These are phyloP conservation scores for Ananas comosus DNA, from an alignment of 176 grass and related monocot genomes.

Conservation along the genomic window DNA sequence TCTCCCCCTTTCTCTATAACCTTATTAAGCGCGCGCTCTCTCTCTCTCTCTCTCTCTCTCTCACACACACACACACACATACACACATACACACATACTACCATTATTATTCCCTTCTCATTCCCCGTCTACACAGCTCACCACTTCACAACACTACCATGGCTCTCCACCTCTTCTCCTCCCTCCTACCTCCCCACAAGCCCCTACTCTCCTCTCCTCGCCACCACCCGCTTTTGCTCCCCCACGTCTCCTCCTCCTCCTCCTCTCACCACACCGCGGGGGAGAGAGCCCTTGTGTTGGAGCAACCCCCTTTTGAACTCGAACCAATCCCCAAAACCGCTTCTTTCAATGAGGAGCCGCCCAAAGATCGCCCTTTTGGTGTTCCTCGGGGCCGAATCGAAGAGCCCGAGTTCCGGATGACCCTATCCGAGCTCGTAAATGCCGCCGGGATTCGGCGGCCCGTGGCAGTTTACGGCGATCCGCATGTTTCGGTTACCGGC, in stretches of 20 bases:
- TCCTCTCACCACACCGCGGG: background rate
- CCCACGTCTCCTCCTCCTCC: background rate
- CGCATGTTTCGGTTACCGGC: conserved; percentile 11
- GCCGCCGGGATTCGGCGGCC: conserved; percentile 14
- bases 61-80: too few relatives aligned
- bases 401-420: conserved; percentile 24
- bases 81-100: too few relatives aligned
- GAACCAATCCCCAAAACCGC: too few relatives aligned
- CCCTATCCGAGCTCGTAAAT: conserved; percentile 19
- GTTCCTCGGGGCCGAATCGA: conserved; percentile 3
- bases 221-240: background rate
- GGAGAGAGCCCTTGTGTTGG: background rate
- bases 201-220: background rate
- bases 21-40: too few relatives aligned
- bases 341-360: background rate
- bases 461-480: conserved; percentile 18
- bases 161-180: conserved; percentile 1
- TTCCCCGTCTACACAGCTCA: too few relatives aligned
- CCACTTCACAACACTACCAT: background rate
- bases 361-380: background rate
- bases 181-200: background rate
- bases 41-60: too few relatives aligned
- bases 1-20: background rate
- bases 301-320: background rate
- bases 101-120: too few relatives aligned